Percentiles rank a stretch among this genome's conserved stretches.
Evolutionary conservation across 495 filamentous ascomycete genomes (phyloP).

Genomic region (Terfezia boudieri): DNA sequence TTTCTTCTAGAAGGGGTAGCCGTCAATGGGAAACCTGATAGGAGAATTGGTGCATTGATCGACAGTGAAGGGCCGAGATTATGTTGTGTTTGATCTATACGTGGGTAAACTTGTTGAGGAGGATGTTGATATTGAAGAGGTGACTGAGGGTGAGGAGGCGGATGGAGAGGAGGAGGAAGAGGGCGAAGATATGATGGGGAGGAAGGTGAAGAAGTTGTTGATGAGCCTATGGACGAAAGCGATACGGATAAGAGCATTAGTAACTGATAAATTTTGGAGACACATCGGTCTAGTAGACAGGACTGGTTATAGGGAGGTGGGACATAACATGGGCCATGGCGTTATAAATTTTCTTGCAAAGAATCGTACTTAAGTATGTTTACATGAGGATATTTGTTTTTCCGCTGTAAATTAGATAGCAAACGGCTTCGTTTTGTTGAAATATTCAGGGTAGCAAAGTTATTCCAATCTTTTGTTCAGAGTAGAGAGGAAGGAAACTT

Average conservation of each 20-base stretch:
- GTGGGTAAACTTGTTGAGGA: conserved; percentile 12
- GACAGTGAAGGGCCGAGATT: conserved; percentile 32
- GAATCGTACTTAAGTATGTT: no score
- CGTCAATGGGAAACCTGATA: conserved; percentile 32
- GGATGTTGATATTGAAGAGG: conserved; percentile 6
- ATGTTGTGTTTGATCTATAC: conserved; percentile 37
- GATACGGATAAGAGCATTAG: not conserved
- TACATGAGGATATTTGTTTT: no score
- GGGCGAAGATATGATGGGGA: conserved; percentile 15
- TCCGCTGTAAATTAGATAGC: no score
- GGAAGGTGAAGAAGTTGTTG: conserved; percentile 2
- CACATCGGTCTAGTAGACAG: no score
- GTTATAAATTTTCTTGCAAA: no score
- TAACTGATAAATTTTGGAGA: no score
- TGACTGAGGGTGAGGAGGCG: conserved; percentile 16
- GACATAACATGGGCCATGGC: no score
- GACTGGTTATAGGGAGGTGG: no score
- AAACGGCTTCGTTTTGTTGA: no score
- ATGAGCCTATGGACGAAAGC: not conserved
- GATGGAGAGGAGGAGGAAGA: conserved; percentile 20
- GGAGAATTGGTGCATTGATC: conserved; percentile 33
- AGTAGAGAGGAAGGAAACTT: no score
- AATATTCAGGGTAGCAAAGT: no score
- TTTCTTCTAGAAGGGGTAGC: conserved; percentile 27
- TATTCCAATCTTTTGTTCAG: no score